Conservation (phyloP, 208 protist species). For the Phytomonas sp. region DNA sequence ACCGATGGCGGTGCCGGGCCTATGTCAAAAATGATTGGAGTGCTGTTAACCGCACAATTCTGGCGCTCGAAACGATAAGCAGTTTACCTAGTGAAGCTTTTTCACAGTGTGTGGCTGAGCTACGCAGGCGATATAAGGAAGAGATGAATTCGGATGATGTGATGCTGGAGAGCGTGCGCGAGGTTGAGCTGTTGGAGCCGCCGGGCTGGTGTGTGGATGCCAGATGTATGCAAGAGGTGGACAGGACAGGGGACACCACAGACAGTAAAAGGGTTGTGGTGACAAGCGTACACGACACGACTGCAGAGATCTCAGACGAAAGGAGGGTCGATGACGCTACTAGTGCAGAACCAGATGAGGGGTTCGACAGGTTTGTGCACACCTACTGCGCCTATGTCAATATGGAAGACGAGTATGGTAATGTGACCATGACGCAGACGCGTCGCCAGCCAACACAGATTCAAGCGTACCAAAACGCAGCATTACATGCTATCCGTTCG, state of each 20-base stretch:
- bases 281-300: not conserved
- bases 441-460: constrained; percentile 40
- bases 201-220: constrained; percentile 21
- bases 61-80: constrained; percentile 34
- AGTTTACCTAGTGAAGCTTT: constrained; percentile 54
- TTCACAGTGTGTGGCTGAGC: constrained; percentile 37
- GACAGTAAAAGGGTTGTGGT: not conserved
- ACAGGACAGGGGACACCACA: not conserved
- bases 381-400: constrained; percentile 24
- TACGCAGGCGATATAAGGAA: constrained; percentile 38
- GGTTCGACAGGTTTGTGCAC: constrained; percentile 8
- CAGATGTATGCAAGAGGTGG: constrained; percentile 10
- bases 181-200: constrained; percentile 33
- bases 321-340: not conserved
- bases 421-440: constrained; percentile 18
- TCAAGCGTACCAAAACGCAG: constrained; percentile 43
- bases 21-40: constrained; percentile 85
- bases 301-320: not conserved
- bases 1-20: constrained; percentile 60
- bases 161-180: constrained; percentile 51
- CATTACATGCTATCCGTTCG: constrained; percentile 32
- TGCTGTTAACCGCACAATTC: constrained; percentile 29
- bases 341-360: not conserved
- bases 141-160: constrained; percentile 52
- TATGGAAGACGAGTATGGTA: constrained; percentile 33